A percentile compares a stretch with the other conserved stretches of the same genome.
Evolutionary conservation across 148 eudicot genomes (phyloP).

Genomic region (Vaccinium myrtillus): DNA sequence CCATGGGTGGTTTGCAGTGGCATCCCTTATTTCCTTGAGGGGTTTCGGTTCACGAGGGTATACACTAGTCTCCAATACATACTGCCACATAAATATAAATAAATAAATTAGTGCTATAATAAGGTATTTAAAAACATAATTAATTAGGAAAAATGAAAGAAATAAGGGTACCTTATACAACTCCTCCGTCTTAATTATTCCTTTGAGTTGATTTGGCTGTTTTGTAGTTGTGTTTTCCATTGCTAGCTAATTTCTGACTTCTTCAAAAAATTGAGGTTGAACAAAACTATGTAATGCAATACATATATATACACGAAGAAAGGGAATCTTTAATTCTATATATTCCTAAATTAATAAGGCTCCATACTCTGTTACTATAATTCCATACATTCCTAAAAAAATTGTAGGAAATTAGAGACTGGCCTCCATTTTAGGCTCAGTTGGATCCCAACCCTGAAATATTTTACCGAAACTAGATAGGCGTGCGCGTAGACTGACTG

Average conservation of each 20-base stretch:
- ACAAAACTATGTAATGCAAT: too few species aligned
- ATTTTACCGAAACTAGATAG: too few species aligned
- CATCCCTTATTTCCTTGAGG: conserved; percentile 30
- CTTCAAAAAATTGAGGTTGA: background rate
- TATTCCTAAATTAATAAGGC: too few species aligned
- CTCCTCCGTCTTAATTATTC: conserved; percentile 16
- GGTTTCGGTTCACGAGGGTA: conserved; percentile 29
- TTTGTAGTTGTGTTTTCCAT: conserved; percentile 6
- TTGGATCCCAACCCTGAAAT: too few species aligned
- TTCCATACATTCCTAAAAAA: too few species aligned
- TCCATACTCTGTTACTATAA: too few species aligned
- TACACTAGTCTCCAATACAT: conserved; percentile 30
- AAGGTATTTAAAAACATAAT: background rate
- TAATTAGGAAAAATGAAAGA: background rate
- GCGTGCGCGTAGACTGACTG: too few species aligned
- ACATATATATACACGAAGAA: too few species aligned
- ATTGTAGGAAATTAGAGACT: too few species aligned
- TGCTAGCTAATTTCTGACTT: background rate
- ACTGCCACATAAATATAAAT: conserved; percentile 11
- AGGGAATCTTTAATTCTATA: too few species aligned
- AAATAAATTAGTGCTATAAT: background rate
- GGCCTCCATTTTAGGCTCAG: too few species aligned
- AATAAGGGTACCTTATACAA: conserved; percentile 13
- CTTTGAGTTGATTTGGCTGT: background rate
- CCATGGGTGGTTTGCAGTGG: conserved; percentile 27